Evolutionary conservation across 495 filamentous ascomycete genomes (phyloP).

Genomic region (Baudoinia panamericana): DNA sequence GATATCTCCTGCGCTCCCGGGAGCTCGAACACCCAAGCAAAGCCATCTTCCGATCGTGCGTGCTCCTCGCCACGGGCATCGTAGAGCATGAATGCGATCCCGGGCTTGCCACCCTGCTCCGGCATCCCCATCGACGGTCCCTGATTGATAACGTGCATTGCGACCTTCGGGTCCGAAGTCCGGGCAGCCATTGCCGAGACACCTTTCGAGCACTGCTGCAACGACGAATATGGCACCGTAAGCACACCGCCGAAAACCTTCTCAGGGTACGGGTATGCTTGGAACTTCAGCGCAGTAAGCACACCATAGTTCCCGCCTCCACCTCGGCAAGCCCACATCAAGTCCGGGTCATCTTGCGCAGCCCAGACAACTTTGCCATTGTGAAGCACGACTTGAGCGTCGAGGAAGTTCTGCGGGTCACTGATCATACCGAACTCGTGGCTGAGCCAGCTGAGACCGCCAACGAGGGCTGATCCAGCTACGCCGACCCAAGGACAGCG

Average conservation of each 20-base stretch:
- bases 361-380: slow-evolving; percentile 25
- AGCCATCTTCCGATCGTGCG: slow-evolving; percentile 17
- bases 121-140: slow-evolving; percentile 15
- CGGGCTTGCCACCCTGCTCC: slow-evolving; percentile 13
- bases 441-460: slow-evolving; percentile 27
- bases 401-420: slow-evolving; percentile 28
- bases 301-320: slow-evolving; percentile 24
- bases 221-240: slow-evolving; percentile 14
- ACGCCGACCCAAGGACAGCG: slow-evolving; percentile 25
- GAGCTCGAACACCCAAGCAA: slow-evolving; percentile 25
- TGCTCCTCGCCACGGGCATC: slow-evolving; percentile 27
- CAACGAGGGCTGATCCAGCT: slow-evolving; percentile 20
- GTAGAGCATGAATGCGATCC: slow-evolving; percentile 20
- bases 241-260: slow-evolving; percentile 20
- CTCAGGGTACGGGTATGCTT: slow-evolving; percentile 19
- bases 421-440: slow-evolving; percentile 24
- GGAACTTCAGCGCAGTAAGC: slow-evolving; percentile 21
- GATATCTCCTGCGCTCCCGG: slow-evolving; percentile 18
- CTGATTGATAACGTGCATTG: slow-evolving; percentile 22
- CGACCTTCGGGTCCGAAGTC: slow-evolving; percentile 21
- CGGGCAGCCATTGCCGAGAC: slow-evolving; percentile 15
- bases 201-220: slow-evolving; percentile 15
- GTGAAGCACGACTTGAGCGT: slow-evolving; percentile 23
- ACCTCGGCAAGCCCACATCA: slow-evolving; percentile 27
- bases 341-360: slow-evolving; percentile 20